Evolutionary conservation across 108 stramenopile species (phyloP).

Genomic region (Nitzschia palea): DNA sequence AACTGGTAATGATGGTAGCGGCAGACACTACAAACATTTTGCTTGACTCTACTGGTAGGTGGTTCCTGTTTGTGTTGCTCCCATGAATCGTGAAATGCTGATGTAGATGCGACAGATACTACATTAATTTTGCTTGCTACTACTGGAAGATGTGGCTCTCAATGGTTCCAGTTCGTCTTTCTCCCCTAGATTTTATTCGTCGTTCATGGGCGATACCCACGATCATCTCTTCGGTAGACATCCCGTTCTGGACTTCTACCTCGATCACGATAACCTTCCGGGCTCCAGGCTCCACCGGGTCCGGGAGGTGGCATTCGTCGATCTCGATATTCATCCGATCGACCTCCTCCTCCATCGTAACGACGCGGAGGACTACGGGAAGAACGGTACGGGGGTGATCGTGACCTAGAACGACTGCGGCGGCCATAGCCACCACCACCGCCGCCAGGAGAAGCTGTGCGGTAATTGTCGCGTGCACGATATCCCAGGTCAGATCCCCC

Average conservation of each 20-base stretch:
- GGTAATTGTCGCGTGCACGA: constrained; percentile 4
- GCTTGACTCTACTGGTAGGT: too few relatives aligned
- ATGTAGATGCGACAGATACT: too few relatives aligned
- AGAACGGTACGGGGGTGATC: constrained; percentile 31
- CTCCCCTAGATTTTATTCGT: too few relatives aligned
- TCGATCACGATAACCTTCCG: constrained; percentile 23
- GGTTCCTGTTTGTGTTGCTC: too few relatives aligned
- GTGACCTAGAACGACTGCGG: constrained; percentile 38
- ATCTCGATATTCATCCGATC: constrained; percentile 17
- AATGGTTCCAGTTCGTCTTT: too few relatives aligned
- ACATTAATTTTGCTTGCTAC: too few relatives aligned
- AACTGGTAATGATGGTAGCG: too few relatives aligned
- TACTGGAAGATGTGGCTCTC: too few relatives aligned
- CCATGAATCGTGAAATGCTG: too few relatives aligned
- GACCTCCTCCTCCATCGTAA: constrained; percentile 29
- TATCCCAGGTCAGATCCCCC: neutral
- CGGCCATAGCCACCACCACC: constrained; percentile 25
- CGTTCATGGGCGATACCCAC: constrained; percentile 20
- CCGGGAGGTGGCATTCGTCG: constrained; percentile 2
- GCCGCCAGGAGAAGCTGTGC: constrained; percentile 25
- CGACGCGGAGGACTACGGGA: constrained; percentile 43
- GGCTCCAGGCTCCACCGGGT: constrained; percentile 17
- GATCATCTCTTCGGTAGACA: constrained; percentile 9
- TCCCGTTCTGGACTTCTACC: constrained; percentile 15
- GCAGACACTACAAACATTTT: too few relatives aligned